Base-by-base conservation (phyloP, 2,329 filamentous ascomycete genomes). In the Xylaria polymorpha region DNA sequence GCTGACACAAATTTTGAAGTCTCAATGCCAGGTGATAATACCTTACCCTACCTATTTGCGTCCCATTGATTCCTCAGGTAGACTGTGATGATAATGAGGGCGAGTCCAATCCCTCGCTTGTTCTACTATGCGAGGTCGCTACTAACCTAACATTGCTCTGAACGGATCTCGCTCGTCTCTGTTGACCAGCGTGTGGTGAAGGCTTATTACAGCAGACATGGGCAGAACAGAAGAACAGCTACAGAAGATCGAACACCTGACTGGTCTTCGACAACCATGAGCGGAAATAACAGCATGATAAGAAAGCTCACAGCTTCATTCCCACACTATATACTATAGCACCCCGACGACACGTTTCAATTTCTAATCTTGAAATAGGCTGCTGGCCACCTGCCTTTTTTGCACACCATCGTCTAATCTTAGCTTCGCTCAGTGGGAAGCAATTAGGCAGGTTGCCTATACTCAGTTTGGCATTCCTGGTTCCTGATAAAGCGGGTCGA, bases 1-100 rank as follows among this genome's bases (percentile, higher is more conserved):
- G 75, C 79, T 80, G 76, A 80, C 79, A 78, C 22, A 62, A 53
- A 71, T 46, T 20, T 41, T 48, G 44, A 68, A 69, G 59, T 48
- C 61, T 63, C 25, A 22, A 41, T 62, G 20, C n/a, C 15, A 60
- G 66, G 69, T 72, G 63, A 74, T 75, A 68, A 74, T 75, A 68
- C 64, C 59, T 69, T 59, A 20, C 53, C 32, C 61, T 69, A 51
- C 41, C 20, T 44, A 25, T 61, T 59, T 41, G 12, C 50, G 15
- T 39, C 22, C 37, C n/a, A 60, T 64, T 57, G n/a, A 35, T 37
- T 58, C 20, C n/a, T 63, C 15, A 63, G 68, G 25, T 46, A 56
- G 50, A 60, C 22, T 39, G 20, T 62, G 64, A 63, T 29, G 29
- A 20, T 60, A 35, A 66, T 20, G 20, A 20, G 32, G 25, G 56